Base-by-base conservation (phyloP, 306 rosid species). In the Vachellia collinsii region DNA sequence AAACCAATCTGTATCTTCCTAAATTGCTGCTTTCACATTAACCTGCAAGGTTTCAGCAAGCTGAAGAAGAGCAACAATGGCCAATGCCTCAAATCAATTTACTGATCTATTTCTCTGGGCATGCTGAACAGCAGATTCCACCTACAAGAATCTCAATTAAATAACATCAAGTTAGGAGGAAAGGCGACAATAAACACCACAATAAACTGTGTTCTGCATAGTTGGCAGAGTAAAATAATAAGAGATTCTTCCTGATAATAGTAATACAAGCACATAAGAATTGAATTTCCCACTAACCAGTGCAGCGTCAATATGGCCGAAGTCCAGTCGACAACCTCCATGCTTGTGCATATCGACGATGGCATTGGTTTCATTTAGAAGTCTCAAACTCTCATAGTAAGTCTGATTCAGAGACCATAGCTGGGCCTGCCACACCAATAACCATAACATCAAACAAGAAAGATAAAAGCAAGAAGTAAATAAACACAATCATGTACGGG, bases 291-390 rank as follows among this genome's bases (percentile, higher is more conserved):
- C 34, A 77, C 85, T 81, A 46, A 93, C 99, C 91, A 91, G 82
- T 83, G 81, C 75, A 62, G 90, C 92, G 81, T 88, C 89, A 79
- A 93, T 59, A 77, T 90, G 88, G 53, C 85, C 84, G 72, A 93
- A 89, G 79, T 91, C 89, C 89, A 95, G 81, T 67, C 88, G 79
- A 66, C 94, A 92, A 68, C 80, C 74, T 19, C 99, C 94, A 42
- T 91, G 99, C 83, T 90, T 95, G 85, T 72, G 78, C 91, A 95
- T 95, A 81, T 93, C 94, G 0, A 95, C 93, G 3, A 97, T 97
- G 0, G 99, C 97, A 76, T 93, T 91, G 69, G 99, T 95, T 83
- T 95, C 98, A 11, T 83, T 80, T 69, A 95, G 83, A 86, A 95
- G 98, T 64, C 85, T 84, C 74, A 91, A 70, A 77, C 98, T 95